A percentile compares a stretch with the other conserved stretches of the same genome.
These are phyloP conservation scores for Saksenaea oblongispora DNA, from an alignment of 371 early-diverging fungal genomes.

Conservation along the genomic window DNA sequence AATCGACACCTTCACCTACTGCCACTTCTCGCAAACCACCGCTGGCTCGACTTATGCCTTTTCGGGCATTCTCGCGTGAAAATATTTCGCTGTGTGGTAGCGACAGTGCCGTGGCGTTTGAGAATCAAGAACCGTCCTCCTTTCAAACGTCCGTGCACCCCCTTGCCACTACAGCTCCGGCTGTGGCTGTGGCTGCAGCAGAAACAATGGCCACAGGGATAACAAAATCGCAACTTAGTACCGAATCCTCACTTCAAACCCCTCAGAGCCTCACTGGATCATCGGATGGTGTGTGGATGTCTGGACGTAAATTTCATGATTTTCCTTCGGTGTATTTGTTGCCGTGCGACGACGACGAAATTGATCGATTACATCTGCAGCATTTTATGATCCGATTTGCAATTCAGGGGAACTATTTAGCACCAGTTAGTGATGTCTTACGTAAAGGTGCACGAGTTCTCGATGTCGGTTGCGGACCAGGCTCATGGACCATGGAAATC, in stretches of 20 bases:
- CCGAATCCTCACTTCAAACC: conserved; percentile 6
- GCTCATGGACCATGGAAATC: conserved; percentile 63
- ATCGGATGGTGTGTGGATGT: conserved; percentile 15
- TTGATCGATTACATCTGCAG: conserved; percentile 40
- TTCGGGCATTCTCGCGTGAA: conserved; percentile 15
- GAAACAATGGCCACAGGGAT: not conserved
- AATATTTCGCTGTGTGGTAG: not conserved
- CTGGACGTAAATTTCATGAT: conserved; percentile 31
- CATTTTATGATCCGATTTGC: conserved; percentile 55
- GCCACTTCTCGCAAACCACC: conserved; percentile 9
- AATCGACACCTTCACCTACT: conserved; percentile 34
- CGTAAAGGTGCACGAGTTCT: conserved; percentile 48
- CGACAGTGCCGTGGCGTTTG: not conserved
- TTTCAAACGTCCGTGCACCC: conserved; percentile 1
- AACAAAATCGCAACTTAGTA: conserved; percentile 5
- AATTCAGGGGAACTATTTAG: conserved; percentile 57
- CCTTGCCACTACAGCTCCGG: not conserved
- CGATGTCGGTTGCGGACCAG: conserved; percentile 60
- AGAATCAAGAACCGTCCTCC: not conserved
- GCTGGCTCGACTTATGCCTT: conserved; percentile 19
- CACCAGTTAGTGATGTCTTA: conserved; percentile 49
- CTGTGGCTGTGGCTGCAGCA: not conserved
- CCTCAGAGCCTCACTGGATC: not conserved
- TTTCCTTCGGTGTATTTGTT: conserved; percentile 31
- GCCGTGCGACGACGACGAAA: conserved; percentile 53